Conservation (phyloP, 371 early-diverging fungal genomes). For the Capniomyces stellatus region DNA sequence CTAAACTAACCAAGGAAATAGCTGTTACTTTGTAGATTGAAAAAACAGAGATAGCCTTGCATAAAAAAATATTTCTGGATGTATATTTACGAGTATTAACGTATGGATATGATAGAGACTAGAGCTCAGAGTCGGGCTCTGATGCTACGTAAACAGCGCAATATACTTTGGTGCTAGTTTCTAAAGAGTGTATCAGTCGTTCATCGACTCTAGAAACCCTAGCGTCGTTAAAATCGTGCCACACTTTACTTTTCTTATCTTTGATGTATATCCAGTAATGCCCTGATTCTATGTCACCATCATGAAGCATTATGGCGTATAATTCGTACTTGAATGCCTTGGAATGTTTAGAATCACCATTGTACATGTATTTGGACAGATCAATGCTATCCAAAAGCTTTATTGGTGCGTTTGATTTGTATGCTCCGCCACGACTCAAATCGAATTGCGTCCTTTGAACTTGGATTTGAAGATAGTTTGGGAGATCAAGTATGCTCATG, state of each 20-base stretch:
- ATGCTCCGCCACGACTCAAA: constrained; percentile 4
- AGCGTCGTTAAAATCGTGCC: constrained; percentile 68
- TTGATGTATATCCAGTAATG: constrained; percentile 72
- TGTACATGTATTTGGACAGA: constrained; percentile 1
- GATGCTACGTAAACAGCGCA: constrained; percentile 3
- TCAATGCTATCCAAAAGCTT: constrained; percentile 11
- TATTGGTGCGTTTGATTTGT: constrained; percentile 18
- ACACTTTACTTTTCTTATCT: constrained; percentile 35
- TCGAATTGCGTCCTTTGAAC: constrained; percentile 20
- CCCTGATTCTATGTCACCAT: constrained; percentile 44
- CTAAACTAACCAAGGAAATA: no score
- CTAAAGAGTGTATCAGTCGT: not conserved
- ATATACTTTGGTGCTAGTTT: not conserved
- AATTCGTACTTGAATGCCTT: not conserved
- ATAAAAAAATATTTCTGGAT: no score
- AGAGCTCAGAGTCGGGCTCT: not conserved
- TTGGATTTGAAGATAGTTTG: constrained; percentile 21
- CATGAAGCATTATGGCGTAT: constrained; percentile 14
- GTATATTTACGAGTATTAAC: no score
- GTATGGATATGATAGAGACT: no score
- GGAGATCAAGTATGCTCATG: constrained; percentile 1
- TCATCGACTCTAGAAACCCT: constrained; percentile 34
- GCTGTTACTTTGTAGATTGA: no score
- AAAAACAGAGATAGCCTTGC: no score
- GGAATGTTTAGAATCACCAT: not conserved